phyloP scores from a whole-genome alignment of 495 filamentous ascomycete species.

The Letharia columbiana region DNA sequence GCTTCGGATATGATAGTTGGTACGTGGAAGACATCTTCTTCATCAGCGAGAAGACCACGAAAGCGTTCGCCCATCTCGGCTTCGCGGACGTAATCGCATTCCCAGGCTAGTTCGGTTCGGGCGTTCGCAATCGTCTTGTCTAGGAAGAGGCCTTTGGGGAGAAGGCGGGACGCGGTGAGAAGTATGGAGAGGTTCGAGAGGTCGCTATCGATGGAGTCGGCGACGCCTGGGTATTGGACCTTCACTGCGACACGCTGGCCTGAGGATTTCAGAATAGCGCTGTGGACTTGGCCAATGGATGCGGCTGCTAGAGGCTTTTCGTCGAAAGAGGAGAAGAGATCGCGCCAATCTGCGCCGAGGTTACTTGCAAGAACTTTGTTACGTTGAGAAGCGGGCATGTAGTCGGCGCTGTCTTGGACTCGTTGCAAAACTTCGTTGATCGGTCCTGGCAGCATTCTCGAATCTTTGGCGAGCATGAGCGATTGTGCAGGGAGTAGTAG shows the following conservation, averaged over 20 bases:
- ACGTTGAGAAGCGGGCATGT: conserved; percentile 91
- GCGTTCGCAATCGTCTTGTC: conserved; percentile 97
- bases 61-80: conserved; percentile 71
- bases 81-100: conserved; percentile 91
- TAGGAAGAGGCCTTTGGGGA: conserved; percentile 87
- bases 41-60: conserved; percentile 58
- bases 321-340: conserved; percentile 73
- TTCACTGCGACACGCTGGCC: conserved; percentile 82
- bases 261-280: conserved; percentile 67
- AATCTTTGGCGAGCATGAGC: conserved; percentile 44
- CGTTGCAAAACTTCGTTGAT: conserved; percentile 83
- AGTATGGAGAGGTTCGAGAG: conserved; percentile 86
- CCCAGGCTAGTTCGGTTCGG: conserved; percentile 86
- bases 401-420: conserved; percentile 94
- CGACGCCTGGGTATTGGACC: conserved; percentile 95
- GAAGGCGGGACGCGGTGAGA: conserved; percentile 75
- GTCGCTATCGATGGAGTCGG: conserved; percentile 89
- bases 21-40: conserved; percentile 64
- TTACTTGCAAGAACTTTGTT: conserved; percentile 71
- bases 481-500: background rate
- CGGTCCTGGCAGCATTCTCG: conserved; percentile 83
- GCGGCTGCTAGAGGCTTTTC: conserved; percentile 91
- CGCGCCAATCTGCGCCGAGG: conserved; percentile 77
- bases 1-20: conserved; percentile 71
- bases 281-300: conserved; percentile 96